Base-by-base conservation (phyloP, 2,329 filamentous ascomycete species). In the Fusarium torreyae region DNA sequence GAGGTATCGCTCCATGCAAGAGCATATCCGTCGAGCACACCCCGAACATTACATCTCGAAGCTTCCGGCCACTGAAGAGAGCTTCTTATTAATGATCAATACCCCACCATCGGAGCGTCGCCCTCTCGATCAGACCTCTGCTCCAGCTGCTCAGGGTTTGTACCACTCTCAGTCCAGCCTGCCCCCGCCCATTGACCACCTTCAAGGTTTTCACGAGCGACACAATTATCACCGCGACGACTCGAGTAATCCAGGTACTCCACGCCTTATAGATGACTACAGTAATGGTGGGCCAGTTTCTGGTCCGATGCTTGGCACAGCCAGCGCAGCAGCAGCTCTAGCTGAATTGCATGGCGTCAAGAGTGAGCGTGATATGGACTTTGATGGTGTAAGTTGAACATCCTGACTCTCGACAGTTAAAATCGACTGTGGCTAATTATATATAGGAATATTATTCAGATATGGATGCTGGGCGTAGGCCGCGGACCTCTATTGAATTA, bases 21-120 rank as follows among this genome's bases (percentile, higher is more conserved):
- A 99, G 87, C 96, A 99, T 79, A 98, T 99, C 77, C 93, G 96
- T 76, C 91, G 96, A 81, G 95, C 96, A 73, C 96, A 99, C 80
- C 95, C 95, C 66, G 94, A 97, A 80, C 92, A 98, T 81, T 98
- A 98, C 83, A 97, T 99, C 75, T 91, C 96, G 50, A 98, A 98
- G 88, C 92, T 98, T 75, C 95, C 96, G 72, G 96, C 96, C 49
- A 99, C 95, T 74, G 95, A 98, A 81, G 95, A 98, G 83, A 98
- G 94, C 89, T 98, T 99, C 82, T 85, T 92, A 77, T 86, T 97
- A 80, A 98, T 98, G 96, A 93, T 98, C 81, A 97, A 90, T 80
- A 94, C 93, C 71, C 92, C 94, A 68, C 94, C 93, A 13, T 91
- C 91, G 66, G 91, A 93, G 79, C 88, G 88, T 75, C 88, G 87